These are phyloP conservation scores for Acanthamoeba royreba DNA, from an alignment of 208 protist genomes.

Conservation along the genomic window DNA sequence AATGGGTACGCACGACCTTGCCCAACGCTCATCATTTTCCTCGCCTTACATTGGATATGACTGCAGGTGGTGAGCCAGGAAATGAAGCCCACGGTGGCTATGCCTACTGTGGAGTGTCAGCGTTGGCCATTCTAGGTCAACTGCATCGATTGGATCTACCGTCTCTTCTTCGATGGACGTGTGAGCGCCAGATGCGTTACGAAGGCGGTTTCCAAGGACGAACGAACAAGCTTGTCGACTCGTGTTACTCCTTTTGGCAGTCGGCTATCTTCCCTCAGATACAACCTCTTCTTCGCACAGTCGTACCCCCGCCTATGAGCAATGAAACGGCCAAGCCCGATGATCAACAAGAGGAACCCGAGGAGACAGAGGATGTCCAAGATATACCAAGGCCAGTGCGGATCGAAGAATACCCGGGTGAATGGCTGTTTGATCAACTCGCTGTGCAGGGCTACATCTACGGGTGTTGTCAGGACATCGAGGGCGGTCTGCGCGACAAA, in stretches of 20 bases:
- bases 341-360: not conserved
- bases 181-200: conserved; percentile 70
- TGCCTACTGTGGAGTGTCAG: conserved; percentile 82
- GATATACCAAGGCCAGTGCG: not conserved
- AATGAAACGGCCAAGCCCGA: not conserved
- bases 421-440: conserved; percentile 57
- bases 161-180: conserved; percentile 67
- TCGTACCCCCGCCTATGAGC: not conserved
- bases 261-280: conserved; percentile 69
- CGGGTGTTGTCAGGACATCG: conserved; percentile 67
- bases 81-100: conserved; percentile 88
- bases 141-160: conserved; percentile 50
- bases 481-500: conserved; percentile 78
- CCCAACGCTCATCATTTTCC: not conserved
- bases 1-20: conserved; percentile 56
- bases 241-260: conserved; percentile 87
- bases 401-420: not conserved
- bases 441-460: conserved; percentile 76
- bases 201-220: conserved; percentile 85
- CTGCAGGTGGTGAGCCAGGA: conserved; percentile 45
- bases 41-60: not conserved
- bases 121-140: conserved; percentile 59
- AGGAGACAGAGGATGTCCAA: not conserved
- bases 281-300: not conserved
- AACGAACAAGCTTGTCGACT: conserved; percentile 87